Conservation (phyloP, 768 basidiomycete species). For the Coprinopsis marcescibilis region DNA sequence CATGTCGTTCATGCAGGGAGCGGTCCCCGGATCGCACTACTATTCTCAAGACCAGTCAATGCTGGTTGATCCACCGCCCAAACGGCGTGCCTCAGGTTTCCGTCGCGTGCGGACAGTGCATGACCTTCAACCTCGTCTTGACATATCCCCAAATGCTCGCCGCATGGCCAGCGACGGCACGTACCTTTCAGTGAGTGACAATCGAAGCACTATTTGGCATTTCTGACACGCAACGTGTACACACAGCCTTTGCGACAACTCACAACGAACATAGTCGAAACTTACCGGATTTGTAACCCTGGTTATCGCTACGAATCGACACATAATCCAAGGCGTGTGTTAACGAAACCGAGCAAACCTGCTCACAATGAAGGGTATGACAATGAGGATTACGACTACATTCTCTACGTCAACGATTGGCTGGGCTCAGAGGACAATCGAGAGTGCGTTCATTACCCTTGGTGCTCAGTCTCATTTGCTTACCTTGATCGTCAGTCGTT, state of each 20-base stretch:
- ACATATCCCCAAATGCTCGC: slow-evolving; percentile 55
- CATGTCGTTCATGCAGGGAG: slow-evolving; percentile 55
- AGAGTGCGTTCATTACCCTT: slow-evolving; percentile 56
- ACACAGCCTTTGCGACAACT: slow-evolving; percentile 56
- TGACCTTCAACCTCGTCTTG: slow-evolving; percentile 75
- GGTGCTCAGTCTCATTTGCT: background rate
- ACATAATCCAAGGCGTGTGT: slow-evolving; percentile 91
- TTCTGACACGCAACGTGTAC: slow-evolving; percentile 12
- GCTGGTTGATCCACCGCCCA: slow-evolving; percentile 65
- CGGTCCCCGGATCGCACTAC: slow-evolving; percentile 46
- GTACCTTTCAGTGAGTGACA: slow-evolving; percentile 72
- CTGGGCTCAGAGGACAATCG: slow-evolving; percentile 91
- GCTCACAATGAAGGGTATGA: slow-evolving; percentile 95
- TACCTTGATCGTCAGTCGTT: slow-evolving; percentile 40
- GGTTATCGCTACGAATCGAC: slow-evolving; percentile 91
- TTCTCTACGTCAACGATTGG: slow-evolving; percentile 98
- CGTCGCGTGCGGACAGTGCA: slow-evolving; percentile 68
- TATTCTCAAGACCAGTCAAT: slow-evolving; percentile 65
- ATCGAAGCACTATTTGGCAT: slow-evolving; percentile 5
- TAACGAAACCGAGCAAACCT: slow-evolving; percentile 97
- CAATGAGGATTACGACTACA: slow-evolving; percentile 99
- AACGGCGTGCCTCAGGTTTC: slow-evolving; percentile 70
- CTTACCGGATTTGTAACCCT: slow-evolving; percentile 92
- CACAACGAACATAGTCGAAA: slow-evolving; percentile 83
- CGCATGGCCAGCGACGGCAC: slow-evolving; percentile 71